These are phyloP conservation scores for Russula virescens DNA, from an alignment of 768 basidiomycete genomes.

Conservation along the genomic window DNA sequence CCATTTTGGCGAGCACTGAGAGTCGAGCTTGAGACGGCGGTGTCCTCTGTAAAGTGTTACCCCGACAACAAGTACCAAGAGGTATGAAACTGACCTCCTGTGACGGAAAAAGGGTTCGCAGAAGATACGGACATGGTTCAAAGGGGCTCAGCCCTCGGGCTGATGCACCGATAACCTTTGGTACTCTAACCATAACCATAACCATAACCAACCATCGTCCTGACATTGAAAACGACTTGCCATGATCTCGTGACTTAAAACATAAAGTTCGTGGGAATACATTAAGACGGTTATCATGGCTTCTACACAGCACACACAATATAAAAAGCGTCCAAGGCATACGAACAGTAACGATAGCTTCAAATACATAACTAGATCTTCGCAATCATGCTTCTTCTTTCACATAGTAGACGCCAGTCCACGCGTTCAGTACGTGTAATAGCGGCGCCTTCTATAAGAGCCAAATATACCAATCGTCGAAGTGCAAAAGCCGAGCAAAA, in stretches of 20 bases:
- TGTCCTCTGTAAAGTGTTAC: background rate
- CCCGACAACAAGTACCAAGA: background rate
- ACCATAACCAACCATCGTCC: too few relatives aligned
- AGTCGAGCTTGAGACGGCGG: background rate
- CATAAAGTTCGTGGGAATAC: background rate
- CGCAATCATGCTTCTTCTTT: background rate
- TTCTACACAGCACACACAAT: background rate
- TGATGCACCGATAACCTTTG: too few relatives aligned
- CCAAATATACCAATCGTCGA: conserved; percentile 64
- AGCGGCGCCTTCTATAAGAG: conserved; percentile 43
- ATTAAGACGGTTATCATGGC: background rate
- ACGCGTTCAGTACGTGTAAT: conserved; percentile 24
- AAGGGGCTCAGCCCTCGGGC: too few relatives aligned
- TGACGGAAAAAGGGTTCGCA: background rate
- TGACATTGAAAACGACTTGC: too few relatives aligned
- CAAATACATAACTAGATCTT: background rate
- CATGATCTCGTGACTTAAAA: too few relatives aligned
- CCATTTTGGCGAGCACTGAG: background rate
- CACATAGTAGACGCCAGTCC: background rate
- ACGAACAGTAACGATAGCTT: background rate
- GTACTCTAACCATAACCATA: too few relatives aligned
- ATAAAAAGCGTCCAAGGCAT: background rate
- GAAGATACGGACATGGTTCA: background rate
- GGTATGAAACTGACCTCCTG: background rate
- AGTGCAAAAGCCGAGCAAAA: conserved; percentile 62